These are phyloP conservation scores for Syzygium aromaticum DNA, from an alignment of 345 rosid genomes.

Conservation along the genomic window DNA sequence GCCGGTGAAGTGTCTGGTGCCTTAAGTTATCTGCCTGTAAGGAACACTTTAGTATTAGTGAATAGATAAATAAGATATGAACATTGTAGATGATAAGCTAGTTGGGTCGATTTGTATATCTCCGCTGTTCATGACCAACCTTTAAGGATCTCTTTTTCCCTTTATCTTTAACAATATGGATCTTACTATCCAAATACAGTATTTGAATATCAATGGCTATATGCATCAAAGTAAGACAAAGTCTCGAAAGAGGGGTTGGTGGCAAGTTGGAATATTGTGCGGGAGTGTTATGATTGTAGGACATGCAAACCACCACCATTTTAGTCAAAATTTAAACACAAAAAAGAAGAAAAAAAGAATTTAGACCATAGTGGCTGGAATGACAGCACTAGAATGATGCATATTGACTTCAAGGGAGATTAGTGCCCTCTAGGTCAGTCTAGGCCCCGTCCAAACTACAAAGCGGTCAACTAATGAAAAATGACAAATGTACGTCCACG, in stretches of 20 bases:
- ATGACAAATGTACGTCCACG: neutral
- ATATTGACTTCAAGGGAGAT: neutral
- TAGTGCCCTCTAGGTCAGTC: neutral
- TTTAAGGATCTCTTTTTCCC: neutral
- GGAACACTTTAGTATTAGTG: neutral
- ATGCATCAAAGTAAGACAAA: neutral
- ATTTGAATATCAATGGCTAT: neutral
- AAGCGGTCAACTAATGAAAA: neutral
- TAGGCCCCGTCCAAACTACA: neutral
- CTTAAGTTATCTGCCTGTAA: constrained; percentile 92
- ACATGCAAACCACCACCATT: neutral
- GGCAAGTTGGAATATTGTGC: neutral
- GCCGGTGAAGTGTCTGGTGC: constrained; percentile 71
- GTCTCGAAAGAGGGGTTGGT: neutral
- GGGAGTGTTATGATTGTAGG: neutral
- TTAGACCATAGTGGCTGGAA: neutral
- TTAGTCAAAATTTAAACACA: neutral
- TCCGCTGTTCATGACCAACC: neutral
- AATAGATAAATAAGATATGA: neutral
- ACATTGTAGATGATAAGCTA: neutral
- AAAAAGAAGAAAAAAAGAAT: neutral
- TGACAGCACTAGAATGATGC: neutral
- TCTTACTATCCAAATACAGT: neutral
- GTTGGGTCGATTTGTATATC: neutral
- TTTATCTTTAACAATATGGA: neutral